Base-by-base conservation (phyloP, 371 early-diverging fungal genomes). In the Mucor lusitanicus region DNA sequence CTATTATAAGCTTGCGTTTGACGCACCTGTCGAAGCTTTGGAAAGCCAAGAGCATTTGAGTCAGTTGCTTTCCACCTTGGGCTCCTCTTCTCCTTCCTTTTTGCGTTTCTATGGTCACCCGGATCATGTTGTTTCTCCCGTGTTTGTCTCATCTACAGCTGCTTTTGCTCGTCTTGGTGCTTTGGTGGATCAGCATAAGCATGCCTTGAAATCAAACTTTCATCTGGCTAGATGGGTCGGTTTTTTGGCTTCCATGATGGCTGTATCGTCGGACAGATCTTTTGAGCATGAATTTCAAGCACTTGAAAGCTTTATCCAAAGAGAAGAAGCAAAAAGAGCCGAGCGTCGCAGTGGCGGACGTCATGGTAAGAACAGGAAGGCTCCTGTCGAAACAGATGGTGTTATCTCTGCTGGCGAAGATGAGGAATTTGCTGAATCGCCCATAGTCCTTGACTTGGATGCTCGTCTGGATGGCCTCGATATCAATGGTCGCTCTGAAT, bases 261-360 rank as follows among this genome's bases (percentile, higher is more conserved):
- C 68, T 1, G 12, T 23, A 3, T n/a, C 30, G 3, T n/a, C 30
- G 3, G 42, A 63, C 58, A 28, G 30, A n/a, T 21, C 46, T 6
- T 63, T 68, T 28, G 63, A 68, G 1, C 12, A 19, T 35, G 68
- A 62, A 50, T 68, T 68, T 4, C 13, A 50, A 35, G 30, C 32
- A 25, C 44, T 68, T 8, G 50, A 57, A 3, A 42, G 27, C 48
- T 11, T 59, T 13, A 40, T 42, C 9, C 35, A 59, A 21, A 55
- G 35, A 32, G 57, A 56, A 28, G 6, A 63, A 63, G 17, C 28
- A n/a, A n/a, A n/a, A n/a, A n/a, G n/a, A n/a, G n/a, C 17, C 6
- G n/a, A 55, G 6, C 55, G 25, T 28, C 55, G 55, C 40, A 15
- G 17, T 1, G 23, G 13, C 11, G 23, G 3, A 11, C 11, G 3